Evolutionary conservation across 2,329 filamentous ascomycete genomes (phyloP).

Genomic region (Colletotrichum sp.): DNA sequence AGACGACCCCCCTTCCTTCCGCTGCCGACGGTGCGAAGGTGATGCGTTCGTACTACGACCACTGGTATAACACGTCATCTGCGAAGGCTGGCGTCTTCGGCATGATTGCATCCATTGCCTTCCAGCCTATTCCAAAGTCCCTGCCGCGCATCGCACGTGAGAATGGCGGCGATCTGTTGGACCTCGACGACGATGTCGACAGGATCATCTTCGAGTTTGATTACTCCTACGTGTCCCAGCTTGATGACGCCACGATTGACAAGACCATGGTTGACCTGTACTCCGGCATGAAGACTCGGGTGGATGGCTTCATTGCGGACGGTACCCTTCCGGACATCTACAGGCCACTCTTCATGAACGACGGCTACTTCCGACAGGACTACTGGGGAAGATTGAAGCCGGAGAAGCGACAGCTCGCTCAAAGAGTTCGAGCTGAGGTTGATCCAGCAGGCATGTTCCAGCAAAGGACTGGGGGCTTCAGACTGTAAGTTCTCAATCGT

Average conservation of each 20-base stretch:
- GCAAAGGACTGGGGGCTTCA: conserved; percentile 46
- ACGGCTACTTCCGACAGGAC: conserved; percentile 45
- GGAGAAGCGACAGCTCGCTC: conserved; percentile 37
- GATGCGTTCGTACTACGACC: conserved; percentile 33
- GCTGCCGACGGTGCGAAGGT: conserved; percentile 29
- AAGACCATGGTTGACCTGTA: conserved; percentile 40
- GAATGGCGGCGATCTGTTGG: conserved; percentile 43
- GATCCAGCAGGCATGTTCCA: conserved; percentile 43
- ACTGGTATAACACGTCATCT: conserved; percentile 36
- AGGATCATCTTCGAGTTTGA: conserved; percentile 48
- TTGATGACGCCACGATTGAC: conserved; percentile 35
- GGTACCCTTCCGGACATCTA: conserved; percentile 39
- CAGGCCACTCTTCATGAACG: conserved; percentile 49
- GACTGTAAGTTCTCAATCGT: conserved; percentile 26
- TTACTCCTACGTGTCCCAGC: conserved; percentile 39
- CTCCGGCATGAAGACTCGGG: conserved; percentile 32
- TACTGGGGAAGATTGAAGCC: conserved; percentile 44
- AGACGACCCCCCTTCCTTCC: conserved; percentile 38
- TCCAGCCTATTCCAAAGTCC: conserved; percentile 42
- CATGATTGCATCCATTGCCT: conserved; percentile 36
- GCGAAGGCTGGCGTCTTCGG: conserved; percentile 1
- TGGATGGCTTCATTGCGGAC: conserved; percentile 33
- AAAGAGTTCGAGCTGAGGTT: conserved; percentile 35
- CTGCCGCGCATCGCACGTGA: conserved; percentile 34
- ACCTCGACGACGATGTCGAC: conserved; percentile 41